Percentiles rank a stretch among this genome's conserved stretches.
Evolutionary conservation across 257 asterid genomes (phyloP).

Genomic region (Haberlea rhodopensis): DNA sequence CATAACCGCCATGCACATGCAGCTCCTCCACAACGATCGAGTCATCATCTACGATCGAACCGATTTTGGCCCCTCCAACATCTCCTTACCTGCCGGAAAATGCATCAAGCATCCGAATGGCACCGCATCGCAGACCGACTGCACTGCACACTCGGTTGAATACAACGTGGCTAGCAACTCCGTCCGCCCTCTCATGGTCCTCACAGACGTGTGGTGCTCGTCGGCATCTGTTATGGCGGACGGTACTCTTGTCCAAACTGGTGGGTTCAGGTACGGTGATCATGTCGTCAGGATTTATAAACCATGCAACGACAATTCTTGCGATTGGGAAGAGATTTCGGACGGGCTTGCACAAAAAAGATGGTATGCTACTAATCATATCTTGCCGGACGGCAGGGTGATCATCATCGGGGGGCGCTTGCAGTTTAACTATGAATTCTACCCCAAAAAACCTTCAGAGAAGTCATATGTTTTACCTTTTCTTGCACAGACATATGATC

Average conservation of each 20-base stretch:
- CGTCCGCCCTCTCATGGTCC: constrained; percentile 27
- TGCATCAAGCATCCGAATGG: constrained; percentile 17
- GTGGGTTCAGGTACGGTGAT: constrained; percentile 42
- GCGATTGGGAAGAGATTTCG: no score
- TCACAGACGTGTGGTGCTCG: constrained; percentile 34
- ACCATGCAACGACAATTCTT: constrained; percentile 29
- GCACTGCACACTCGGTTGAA: constrained; percentile 35
- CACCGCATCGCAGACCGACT: no score
- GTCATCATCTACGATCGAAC: constrained; percentile 28
- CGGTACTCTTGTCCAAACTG: constrained; percentile 35
- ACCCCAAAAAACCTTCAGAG: no score
- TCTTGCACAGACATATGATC: constrained; percentile 37
- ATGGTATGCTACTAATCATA: no score
- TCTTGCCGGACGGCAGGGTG: no score
- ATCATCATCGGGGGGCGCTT: no score
- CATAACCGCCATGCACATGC: constrained; percentile 24
- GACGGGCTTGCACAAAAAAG: no score
- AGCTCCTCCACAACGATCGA: constrained; percentile 26
- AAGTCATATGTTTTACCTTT: constrained; percentile 29
- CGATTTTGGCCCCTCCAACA: constrained; percentile 31
- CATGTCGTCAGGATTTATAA: constrained; percentile 23
- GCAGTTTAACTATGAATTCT: no score
- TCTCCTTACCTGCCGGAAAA: constrained; percentile 22
- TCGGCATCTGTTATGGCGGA: constrained; percentile 31
- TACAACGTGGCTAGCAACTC: constrained; percentile 24